Evolutionary conservation across 352 stramenopile genomes (phyloP), one percentile per base, ranked within the genome.

Genomic region (Globisporangium emineosum): DNA sequence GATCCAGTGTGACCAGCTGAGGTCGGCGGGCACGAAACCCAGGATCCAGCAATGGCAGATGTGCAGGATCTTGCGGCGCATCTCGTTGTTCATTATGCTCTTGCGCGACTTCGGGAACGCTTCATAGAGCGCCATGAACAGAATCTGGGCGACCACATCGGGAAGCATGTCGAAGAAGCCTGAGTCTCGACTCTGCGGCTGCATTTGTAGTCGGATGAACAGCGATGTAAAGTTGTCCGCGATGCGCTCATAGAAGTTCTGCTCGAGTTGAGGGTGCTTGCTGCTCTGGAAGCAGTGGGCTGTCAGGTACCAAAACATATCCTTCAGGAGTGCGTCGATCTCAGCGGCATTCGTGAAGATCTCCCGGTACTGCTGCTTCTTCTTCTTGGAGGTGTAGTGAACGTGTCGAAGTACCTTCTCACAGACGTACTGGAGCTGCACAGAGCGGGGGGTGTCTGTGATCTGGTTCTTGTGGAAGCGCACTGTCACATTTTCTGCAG

Each of bases 251-350:
- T 88, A 87, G 40, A 88, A 84, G 3, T 57, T 64, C 10, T 72
- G 51, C 55, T 89, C 78, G 5, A 83, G 49, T 2, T 75, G 51
- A 2, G 64, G 50, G 23, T 89, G 79, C 33, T 71, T 67, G 27
- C 69, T 71, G 7, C 66, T 56, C 64, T 90, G 83, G 65, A 92
- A 92, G 25, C 72, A 81, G 47, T 81, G 70, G 0, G 81, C 75
- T 2, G 76, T 88, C 13, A 89, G 42, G 57, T 86, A 87, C 83
- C 83, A 92, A 56, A 92, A 92, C 68, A 90, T 80, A 52, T 92
- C 81, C 62, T 89, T 88, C 19, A 90, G 60, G 23, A 92, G 47
- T 35, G 70, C 65, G 5, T 92, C 72, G 29, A 89, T 67, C 58
- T 92, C 81, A 6, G 49, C 21, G 1, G 72, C 55, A 13, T 68